Conservation (phyloP, 139 green algal species). For the Coelastrella sp. region DNA sequence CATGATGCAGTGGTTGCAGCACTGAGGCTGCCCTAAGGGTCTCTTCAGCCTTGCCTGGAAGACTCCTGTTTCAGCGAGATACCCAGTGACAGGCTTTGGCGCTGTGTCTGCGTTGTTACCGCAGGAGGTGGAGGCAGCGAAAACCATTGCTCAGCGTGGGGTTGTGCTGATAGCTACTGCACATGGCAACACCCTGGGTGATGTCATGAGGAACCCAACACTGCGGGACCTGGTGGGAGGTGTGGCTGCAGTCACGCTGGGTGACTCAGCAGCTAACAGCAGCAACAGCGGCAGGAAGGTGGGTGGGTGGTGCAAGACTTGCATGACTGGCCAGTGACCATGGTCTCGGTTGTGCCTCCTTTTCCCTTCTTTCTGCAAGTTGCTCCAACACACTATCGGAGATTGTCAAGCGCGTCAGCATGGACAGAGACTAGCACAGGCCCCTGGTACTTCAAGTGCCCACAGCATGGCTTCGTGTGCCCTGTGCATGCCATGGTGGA, state of each 20-base stretch:
- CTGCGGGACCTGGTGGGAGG: constrained; percentile 86
- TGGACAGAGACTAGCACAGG: too few relatives aligned
- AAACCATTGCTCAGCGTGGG: constrained; percentile 93
- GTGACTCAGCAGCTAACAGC: constrained; percentile 12
- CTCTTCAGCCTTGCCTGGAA: too few relatives aligned
- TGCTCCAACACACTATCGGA: too few relatives aligned
- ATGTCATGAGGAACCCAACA: constrained; percentile 76
- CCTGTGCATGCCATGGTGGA: too few relatives aligned
- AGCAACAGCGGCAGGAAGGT: constrained; percentile 44
- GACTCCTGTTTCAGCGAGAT: too few relatives aligned
- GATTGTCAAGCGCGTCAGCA: too few relatives aligned
- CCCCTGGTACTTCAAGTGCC: too few relatives aligned
- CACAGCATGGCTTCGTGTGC: too few relatives aligned
- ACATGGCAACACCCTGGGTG: constrained; percentile 73
- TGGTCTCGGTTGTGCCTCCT: neutral
- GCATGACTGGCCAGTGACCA: neutral
- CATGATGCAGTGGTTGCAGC: too few relatives aligned
- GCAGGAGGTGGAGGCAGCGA: constrained; percentile 74
- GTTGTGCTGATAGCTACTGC: constrained; percentile 93
- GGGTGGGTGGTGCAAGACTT: neutral
- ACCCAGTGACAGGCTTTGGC: neutral
- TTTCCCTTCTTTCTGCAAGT: neutral
- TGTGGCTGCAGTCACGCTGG: constrained; percentile 76
- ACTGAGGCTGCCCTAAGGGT: too few relatives aligned
- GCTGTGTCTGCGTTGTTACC: neutral